Percentiles rank a stretch among this genome's conserved stretches.
Evolutionary conservation across 1,139 yeast genomes (phyloP).

Genomic region (Hyphopichia buzzinii): DNA sequence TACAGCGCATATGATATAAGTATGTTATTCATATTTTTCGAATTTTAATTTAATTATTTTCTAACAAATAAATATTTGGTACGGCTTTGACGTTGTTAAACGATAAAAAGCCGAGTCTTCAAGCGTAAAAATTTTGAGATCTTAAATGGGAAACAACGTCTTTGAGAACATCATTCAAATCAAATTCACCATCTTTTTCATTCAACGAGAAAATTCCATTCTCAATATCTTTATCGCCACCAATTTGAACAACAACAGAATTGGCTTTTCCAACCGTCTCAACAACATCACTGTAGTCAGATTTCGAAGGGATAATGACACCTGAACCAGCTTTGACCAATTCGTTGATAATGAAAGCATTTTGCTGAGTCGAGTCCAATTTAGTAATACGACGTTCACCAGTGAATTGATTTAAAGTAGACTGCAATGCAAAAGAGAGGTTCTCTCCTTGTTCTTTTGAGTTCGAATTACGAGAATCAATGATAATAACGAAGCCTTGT

Average conservation of each 20-base stretch:
- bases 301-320: constrained; percentile 60
- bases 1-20: too few species aligned
- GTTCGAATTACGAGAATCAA: constrained; percentile 57
- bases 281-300: constrained; percentile 34
- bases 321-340: constrained; percentile 89
- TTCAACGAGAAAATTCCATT: constrained; percentile 10
- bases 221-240: constrained; percentile 12
- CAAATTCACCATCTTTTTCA: constrained; percentile 13
- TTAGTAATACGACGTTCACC: constrained; percentile 85
- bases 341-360: constrained; percentile 71
- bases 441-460: constrained; percentile 50
- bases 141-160: constrained; percentile 69
- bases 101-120: too few species aligned
- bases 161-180: constrained; percentile 55
- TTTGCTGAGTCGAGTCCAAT: constrained; percentile 50
- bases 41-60: too few species aligned
- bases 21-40: too few species aligned
- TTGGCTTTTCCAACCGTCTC: constrained; percentile 43
- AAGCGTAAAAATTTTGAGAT: constrained; percentile 74
- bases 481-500: constrained; percentile 80
- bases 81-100: too few species aligned
- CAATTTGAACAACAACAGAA: constrained; percentile 21
- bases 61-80: too few species aligned
- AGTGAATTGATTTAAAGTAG: constrained; percentile 83
- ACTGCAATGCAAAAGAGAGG: constrained; percentile 80